These are phyloP conservation scores for Gastrolobium bilobum DNA, from an alignment of 306 rosid species.

Conservation along the genomic window DNA sequence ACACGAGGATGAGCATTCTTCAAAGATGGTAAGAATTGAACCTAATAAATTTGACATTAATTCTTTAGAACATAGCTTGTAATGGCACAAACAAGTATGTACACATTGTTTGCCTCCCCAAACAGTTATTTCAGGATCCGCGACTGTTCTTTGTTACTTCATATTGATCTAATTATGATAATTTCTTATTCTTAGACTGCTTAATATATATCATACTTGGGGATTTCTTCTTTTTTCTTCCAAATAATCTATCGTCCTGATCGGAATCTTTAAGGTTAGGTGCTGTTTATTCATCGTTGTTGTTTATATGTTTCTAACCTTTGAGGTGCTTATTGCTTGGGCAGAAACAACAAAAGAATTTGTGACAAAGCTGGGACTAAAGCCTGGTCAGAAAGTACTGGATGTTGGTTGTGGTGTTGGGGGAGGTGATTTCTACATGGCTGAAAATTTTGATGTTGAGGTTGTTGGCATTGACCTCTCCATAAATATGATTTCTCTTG, in stretches of 20 bases:
- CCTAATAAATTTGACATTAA: not conserved
- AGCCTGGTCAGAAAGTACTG: conserved; percentile 84
- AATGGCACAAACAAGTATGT: not conserved
- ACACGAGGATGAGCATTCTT: too few relatives aligned
- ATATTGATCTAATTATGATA: conserved; percentile 22
- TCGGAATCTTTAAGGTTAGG: not conserved
- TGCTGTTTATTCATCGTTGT: not conserved
- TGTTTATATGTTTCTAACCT: conserved; percentile 30
- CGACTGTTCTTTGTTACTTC: not conserved
- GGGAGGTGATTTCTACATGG: conserved; percentile 97
- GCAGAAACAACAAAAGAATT: conserved; percentile 91
- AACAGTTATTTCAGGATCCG: not conserved
- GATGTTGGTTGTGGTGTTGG: conserved; percentile 99
- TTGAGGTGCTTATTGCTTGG: conserved; percentile 37
- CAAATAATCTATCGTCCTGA: not conserved
- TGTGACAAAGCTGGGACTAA: conserved; percentile 79
- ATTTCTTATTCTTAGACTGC: conserved; percentile 8
- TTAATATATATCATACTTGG: not conserved
- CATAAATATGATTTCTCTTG: conserved; percentile 90
- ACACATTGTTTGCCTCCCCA: not conserved
- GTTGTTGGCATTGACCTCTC: conserved; percentile 95
- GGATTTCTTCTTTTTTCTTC: not conserved
- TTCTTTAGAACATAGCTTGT: not conserved
- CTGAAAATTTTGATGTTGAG: conserved; percentile 79
- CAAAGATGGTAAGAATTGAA: not conserved